Percentiles rank a stretch among this genome's conserved stretches.
phyloP scores from a whole-genome alignment of 179 eudicot species.

The Beta macrorhiza region DNA sequence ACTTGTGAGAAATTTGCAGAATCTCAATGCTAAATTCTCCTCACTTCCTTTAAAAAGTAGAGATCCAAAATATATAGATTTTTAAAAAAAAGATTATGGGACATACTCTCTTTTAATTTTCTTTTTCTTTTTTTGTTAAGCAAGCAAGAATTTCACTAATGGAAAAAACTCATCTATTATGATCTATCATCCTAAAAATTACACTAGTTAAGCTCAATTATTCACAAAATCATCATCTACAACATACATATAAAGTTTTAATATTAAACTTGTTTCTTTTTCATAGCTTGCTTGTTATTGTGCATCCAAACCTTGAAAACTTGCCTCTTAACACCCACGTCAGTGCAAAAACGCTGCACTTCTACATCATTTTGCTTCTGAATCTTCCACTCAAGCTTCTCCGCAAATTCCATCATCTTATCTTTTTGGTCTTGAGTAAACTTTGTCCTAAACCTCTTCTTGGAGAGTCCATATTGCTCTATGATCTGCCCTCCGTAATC shows the following conservation, averaged over 20 bases:
- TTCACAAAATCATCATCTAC: not conserved
- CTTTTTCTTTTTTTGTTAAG: no score
- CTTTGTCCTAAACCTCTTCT: slow-evolving; percentile 71
- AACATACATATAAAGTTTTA: not conserved
- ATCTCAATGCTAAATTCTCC: not conserved
- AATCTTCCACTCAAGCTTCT: slow-evolving; percentile 63
- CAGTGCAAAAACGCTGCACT: slow-evolving; percentile 47
- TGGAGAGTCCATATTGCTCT: slow-evolving; percentile 23
- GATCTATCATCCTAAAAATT: not conserved
- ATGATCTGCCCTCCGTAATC: slow-evolving; percentile 22
- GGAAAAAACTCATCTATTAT: not conserved
- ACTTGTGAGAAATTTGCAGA: not conserved
- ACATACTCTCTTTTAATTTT: not conserved
- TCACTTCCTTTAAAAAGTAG: not conserved
- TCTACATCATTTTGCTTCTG: slow-evolving; percentile 54
- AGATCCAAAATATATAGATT: not conserved
- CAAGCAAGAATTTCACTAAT: not conserved
- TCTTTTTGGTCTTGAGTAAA: slow-evolving; percentile 67
- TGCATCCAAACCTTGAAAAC: slow-evolving; percentile 95
- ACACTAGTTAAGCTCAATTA: slow-evolving; percentile 8
- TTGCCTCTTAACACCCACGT: slow-evolving; percentile 55
- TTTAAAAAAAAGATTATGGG: not conserved
- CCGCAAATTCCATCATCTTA: slow-evolving; percentile 62
- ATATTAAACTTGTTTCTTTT: slow-evolving; percentile 39
- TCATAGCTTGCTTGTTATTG: slow-evolving; percentile 59